Evolutionary conservation across 192 early-diverging fungal species (phyloP), one percentile per base, ranked within the genome.

Genomic region (Obelidium mucronatum): DNA sequence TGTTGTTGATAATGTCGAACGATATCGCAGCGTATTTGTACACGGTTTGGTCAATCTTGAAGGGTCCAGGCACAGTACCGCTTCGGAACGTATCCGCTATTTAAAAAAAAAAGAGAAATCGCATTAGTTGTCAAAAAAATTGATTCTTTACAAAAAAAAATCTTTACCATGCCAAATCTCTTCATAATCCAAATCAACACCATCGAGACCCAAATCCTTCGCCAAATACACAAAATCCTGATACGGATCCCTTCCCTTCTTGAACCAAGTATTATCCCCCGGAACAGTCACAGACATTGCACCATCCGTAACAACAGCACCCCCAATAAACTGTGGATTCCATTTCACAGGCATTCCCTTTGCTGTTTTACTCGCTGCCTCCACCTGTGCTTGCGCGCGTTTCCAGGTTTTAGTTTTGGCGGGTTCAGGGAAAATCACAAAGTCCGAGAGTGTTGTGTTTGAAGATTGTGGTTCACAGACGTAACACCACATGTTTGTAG

Each of bases 11-110:
- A 5, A 69, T 31, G 44, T 69, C 67, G 17, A 15, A 17, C 17
- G 34, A 53, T 26, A 73, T 73, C 0, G 70, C 70, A 2, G 70
- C 17, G 55, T 73, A 73, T 55, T 73, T 73, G 70, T 73, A 73
- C 5, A 73, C 70, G 6, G 70, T 73, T 55, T 60, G 70, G 36
- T 56, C 55, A 11, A 73, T 28, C 28, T 22, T 24, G 58, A 60
- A 73, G 8, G 55, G 58, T 2, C 62, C 62, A 8, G 15, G 30
- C 0, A 39, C 67, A 11, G 67, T 42, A 1, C 67, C 67, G 34
- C n/a, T 2, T 19, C 52, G 17, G 48, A 69, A 69, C 6, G 67
- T 69, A 52, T 69, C 67, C 6, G 67, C 62, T 59, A 1, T 1
- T 1, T 19, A 19, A 64, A 39, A 30, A 39, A 64, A 64, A 24